phyloP scores from a whole-genome alignment of 2,329 filamentous ascomycete species.

The Blastomyces parvus region DNA sequence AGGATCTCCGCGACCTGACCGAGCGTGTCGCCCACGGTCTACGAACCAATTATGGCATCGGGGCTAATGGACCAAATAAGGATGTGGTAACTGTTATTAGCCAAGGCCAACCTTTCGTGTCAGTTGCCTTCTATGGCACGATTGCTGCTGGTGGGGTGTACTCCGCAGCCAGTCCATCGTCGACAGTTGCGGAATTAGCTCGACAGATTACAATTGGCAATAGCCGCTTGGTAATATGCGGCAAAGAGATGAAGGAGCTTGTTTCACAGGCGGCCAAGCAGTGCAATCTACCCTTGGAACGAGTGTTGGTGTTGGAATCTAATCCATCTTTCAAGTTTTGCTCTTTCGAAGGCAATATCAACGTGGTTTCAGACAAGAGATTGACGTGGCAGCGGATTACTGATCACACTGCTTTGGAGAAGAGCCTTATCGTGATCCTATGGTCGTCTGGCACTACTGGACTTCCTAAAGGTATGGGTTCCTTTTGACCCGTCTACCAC shows the following conservation, averaged over 20 bases:
- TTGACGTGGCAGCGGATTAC: slow-evolving; percentile 7
- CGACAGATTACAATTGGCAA: slow-evolving; percentile 6
- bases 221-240: slow-evolving; percentile 5
- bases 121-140: slow-evolving; percentile 1
- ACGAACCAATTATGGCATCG: slow-evolving; percentile 6
- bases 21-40: slow-evolving; percentile 4
- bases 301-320: slow-evolving; percentile 6
- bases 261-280: slow-evolving; percentile 2
- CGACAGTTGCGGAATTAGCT: slow-evolving; percentile 5
- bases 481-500: not conserved
- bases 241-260: slow-evolving; percentile 6
- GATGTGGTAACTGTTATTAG: slow-evolving; percentile 6
- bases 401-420: not conserved
- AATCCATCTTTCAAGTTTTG: not conserved
- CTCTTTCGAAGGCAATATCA: slow-evolving; percentile 5
- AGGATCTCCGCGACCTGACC: slow-evolving; percentile 2
- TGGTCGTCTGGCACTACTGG: slow-evolving; percentile 7
- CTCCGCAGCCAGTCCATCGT: slow-evolving; percentile 5
- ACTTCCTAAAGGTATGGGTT: slow-evolving; percentile 1
- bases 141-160: slow-evolving; percentile 7
- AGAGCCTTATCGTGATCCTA: slow-evolving; percentile 3
- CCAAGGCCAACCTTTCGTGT: slow-evolving; percentile 1
- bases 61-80: slow-evolving; percentile 2
- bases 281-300: slow-evolving; percentile 1
- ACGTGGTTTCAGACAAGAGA: not conserved